Conservation (phyloP, 2,329 filamentous ascomycete genomes). For the Ceratocystis eucalypticola region DNA sequence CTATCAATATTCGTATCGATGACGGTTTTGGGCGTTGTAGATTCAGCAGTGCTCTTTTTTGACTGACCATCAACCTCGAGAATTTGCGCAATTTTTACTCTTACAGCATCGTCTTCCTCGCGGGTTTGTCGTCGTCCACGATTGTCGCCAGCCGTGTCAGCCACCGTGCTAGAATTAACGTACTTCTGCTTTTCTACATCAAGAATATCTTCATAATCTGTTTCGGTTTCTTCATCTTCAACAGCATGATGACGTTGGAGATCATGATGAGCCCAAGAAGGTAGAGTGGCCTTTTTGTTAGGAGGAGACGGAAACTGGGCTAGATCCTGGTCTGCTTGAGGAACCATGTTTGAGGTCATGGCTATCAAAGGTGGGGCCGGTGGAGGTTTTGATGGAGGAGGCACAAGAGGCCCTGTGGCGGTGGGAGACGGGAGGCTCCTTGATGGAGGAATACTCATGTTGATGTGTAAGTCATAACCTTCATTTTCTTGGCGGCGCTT, state of each 20-base stretch:
- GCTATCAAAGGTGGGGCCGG: slow-evolving; percentile 29
- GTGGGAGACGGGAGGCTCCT: slow-evolving; percentile 30
- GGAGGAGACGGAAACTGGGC: slow-evolving; percentile 46
- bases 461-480: slow-evolving; percentile 36
- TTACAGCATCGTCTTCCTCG: slow-evolving; percentile 71
- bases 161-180: too few species aligned
- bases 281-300: slow-evolving; percentile 45
- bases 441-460: slow-evolving; percentile 41
- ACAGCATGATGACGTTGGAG: slow-evolving; percentile 12
- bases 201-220: slow-evolving; percentile 69
- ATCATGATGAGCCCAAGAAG: not conserved
- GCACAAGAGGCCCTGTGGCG: slow-evolving; percentile 37
- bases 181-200: slow-evolving; percentile 43
- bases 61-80: slow-evolving; percentile 58
- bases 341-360: slow-evolving; percentile 31
- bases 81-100: slow-evolving; percentile 55
- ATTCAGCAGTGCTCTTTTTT: slow-evolving; percentile 51
- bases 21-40: not conserved
- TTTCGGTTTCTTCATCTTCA: slow-evolving; percentile 57
- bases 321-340: slow-evolving; percentile 33
- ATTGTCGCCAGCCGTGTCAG: slow-evolving; percentile 33
- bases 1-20: slow-evolving; percentile 17
- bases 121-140: slow-evolving; percentile 72
- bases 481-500: slow-evolving; percentile 35
- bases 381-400: slow-evolving; percentile 40